Conservation (phyloP, 257 asterid species). For the Capsicum baccatum region DNA sequence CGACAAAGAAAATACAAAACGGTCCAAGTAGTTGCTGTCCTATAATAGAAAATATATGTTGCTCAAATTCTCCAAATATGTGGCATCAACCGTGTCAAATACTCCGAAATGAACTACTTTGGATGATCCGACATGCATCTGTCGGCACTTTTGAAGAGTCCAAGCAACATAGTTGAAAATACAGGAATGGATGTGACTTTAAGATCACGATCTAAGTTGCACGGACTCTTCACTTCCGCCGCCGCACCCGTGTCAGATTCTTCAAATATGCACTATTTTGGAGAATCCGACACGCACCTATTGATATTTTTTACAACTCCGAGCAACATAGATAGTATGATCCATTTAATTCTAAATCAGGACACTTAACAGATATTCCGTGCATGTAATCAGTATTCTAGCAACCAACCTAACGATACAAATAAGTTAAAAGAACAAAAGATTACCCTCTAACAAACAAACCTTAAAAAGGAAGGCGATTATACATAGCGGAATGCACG, state of each 20-base stretch:
- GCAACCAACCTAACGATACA: neutral
- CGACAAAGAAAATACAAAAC: neutral
- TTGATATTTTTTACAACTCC: no score
- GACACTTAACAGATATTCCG: neutral
- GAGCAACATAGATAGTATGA: no score
- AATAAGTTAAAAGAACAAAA: neutral
- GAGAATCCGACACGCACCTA: no score
- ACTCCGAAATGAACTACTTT: neutral
- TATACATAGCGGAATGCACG: constrained; percentile 80
- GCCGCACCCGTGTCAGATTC: no score
- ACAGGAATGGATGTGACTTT: no score
- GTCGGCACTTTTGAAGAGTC: neutral
- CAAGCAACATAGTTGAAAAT: no score
- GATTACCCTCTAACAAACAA: constrained; percentile 14
- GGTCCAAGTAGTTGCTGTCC: neutral
- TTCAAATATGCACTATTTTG: no score
- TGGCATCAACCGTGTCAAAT: neutral
- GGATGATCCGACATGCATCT: neutral
- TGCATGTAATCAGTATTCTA: neutral
- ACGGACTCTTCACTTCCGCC: no score
- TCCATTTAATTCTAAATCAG: no score
- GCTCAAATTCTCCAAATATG: neutral
- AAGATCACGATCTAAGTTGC: no score
- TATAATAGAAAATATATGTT: neutral
- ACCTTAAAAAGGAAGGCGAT: constrained; percentile 85